Conservation (phyloP, 2,329 filamentous ascomycete genomes). For the Fusarium nelsonii region DNA sequence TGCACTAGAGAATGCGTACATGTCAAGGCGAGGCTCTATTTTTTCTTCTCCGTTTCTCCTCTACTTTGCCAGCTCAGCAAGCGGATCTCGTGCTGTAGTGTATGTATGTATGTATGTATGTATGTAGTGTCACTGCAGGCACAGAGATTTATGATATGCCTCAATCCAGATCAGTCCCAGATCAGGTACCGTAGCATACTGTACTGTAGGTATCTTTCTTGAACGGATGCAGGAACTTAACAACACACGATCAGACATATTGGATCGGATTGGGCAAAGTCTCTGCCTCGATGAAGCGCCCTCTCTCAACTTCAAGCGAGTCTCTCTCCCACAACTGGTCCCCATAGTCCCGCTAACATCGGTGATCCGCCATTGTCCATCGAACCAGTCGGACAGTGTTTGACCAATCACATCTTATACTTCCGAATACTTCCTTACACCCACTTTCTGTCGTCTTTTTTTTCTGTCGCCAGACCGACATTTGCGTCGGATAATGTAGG, state of each 20-base stretch:
- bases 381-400: slow-evolving; percentile 33
- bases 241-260: slow-evolving; percentile 38
- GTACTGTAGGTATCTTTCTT: slow-evolving; percentile 5
- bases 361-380: slow-evolving; percentile 42
- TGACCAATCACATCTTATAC: slow-evolving; percentile 41
- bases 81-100: slow-evolving; percentile 31
- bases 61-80: slow-evolving; percentile 46
- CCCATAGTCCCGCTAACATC: slow-evolving; percentile 45
- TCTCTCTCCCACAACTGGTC: slow-evolving; percentile 38
- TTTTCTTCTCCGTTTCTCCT: neutral
- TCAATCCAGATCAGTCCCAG: neutral
- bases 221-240: slow-evolving; percentile 44
- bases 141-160: slow-evolving; percentile 12
- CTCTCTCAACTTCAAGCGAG: slow-evolving; percentile 30
- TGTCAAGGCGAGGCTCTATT: slow-evolving; percentile 8
- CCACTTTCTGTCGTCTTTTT: slow-evolving; percentile 34
- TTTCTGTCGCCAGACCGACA: slow-evolving; percentile 44
- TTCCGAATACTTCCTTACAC: slow-evolving; percentile 33
- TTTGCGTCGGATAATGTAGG: slow-evolving; percentile 5
- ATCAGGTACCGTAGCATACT: slow-evolving; percentile 18
- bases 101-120: no score
- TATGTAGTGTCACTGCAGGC: slow-evolving; percentile 32
- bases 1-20: slow-evolving; percentile 27
- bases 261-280: slow-evolving; percentile 37
- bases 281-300: slow-evolving; percentile 35